A percentile compares a stretch with the other conserved stretches of the same genome.
phyloP scores from a whole-genome alignment of 2,329 filamentous ascomycete species.

The Diaporthe capsici region DNA sequence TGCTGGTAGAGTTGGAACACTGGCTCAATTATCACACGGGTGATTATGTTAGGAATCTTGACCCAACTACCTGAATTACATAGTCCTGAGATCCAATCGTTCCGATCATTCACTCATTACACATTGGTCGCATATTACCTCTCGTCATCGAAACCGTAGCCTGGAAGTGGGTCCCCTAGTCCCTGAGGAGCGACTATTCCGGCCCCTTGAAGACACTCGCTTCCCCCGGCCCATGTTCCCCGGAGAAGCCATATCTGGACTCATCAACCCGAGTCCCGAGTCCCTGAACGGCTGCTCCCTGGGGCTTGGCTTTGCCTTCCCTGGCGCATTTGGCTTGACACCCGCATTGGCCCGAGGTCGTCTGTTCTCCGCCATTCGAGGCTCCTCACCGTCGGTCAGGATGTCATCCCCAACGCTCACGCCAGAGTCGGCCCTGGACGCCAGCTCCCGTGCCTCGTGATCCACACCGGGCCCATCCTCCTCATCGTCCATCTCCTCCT shows the following conservation, averaged over 20 bases:
- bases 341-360: neutral
- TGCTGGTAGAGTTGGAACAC: neutral
- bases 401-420: slow-evolving; percentile 7
- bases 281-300: slow-evolving; percentile 7
- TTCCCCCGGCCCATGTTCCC: neutral
- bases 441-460: neutral
- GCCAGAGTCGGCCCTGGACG: slow-evolving; percentile 24
- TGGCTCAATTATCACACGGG: neutral
- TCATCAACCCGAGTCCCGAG: neutral
- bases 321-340: neutral
- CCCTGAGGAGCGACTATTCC: neutral
- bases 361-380: too few relatives aligned
- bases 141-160: neutral
- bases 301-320: neutral
- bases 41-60: neutral
- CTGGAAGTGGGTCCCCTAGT: neutral
- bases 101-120: neutral
- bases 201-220: neutral
- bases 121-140: neutral
- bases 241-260: neutral
- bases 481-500: neutral
- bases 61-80: neutral
- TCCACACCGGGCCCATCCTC: neutral
- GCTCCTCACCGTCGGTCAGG: neutral
- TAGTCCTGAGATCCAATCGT: too few relatives aligned